Evolutionary conservation across 805 yeast genomes (phyloP).

Genomic region (Metschnikowia lunata): DNA sequence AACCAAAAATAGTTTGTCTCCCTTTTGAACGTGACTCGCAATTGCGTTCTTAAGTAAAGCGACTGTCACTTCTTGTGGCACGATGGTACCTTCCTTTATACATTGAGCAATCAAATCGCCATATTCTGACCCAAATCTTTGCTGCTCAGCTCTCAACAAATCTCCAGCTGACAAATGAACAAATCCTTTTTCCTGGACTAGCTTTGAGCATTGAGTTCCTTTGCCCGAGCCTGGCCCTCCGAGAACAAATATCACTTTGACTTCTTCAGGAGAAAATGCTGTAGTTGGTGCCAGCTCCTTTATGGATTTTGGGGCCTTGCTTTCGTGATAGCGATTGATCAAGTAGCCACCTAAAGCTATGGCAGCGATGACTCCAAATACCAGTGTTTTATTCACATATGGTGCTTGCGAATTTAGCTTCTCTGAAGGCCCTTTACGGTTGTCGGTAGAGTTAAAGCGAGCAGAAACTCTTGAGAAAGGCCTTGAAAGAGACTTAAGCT

Average conservation of each 20-base stretch:
- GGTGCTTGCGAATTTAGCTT: constrained; percentile 6
- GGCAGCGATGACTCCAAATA: constrained; percentile 7
- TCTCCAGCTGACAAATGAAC: constrained; percentile 96
- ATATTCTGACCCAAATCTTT: constrained; percentile 71
- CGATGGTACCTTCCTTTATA: constrained; percentile 85
- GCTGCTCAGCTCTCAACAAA: constrained; percentile 86
- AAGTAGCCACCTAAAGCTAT: constrained; percentile 5
- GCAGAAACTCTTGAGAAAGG: background rate
- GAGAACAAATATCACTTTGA: constrained; percentile 80
- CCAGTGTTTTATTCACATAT: constrained; percentile 7
- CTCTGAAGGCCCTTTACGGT: constrained; percentile 1
- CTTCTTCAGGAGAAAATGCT: constrained; percentile 60
- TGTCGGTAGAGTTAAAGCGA: constrained; percentile 6
- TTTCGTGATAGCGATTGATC: constrained; percentile 3
- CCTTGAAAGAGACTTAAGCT: background rate
- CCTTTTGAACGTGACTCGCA: constrained; percentile 43
- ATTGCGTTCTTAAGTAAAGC: constrained; percentile 81
- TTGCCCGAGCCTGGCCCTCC: constrained; percentile 99
- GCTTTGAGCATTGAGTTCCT: constrained; percentile 90
- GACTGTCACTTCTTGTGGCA: constrained; percentile 89
- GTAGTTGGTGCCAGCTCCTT: constrained; percentile 31
- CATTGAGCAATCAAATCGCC: constrained; percentile 82
- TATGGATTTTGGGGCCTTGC: constrained; percentile 5
- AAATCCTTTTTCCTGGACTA: constrained; percentile 76
- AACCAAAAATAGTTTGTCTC: constrained; percentile 64